Base-by-base conservation (phyloP, 2,329 filamentous ascomycete species). In the Ceratocystis colombiana region DNA sequence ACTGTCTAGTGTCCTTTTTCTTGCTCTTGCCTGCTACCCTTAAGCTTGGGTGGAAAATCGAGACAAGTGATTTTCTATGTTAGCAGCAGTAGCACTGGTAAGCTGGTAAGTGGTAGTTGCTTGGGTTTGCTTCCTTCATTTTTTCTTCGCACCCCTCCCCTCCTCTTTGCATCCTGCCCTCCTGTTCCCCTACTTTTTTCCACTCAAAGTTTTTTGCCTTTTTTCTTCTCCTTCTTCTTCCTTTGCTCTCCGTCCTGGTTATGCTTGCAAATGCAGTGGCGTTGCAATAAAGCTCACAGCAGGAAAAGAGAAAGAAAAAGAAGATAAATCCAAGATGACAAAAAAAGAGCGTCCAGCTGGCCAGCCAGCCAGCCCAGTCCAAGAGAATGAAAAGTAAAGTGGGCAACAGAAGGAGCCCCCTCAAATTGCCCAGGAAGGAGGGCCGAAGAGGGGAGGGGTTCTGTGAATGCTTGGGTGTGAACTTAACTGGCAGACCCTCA, bases 91-190 rank as follows among this genome's bases (percentile, higher is more conserved):
- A 53, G 48, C 22, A 25, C 48, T 53, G 48, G 48, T 15, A 53
- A 37, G 53, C 33, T 57, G n/a, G 55, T 59, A n/a, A 53, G 30
- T 59, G 55, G 28, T 59, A 59, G 15, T 33, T 59, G 55, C 55
- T 59, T 59, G 55, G 55, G 28, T 20, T 59, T 17, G 55, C 2
- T 20, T 59, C 55, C 55, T 59, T 59, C 55, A 59, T 59, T 37
- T 33, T 33, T 33, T 59, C 30, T 20, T 59, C 28, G 28, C 55
- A 59, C 25, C 30, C n/a, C n/a, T 53, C 48, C 48, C 2, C 20
- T 30, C 55, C 55, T 37, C 55, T 8, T 7, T 33, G 7, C 28
- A 28, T 59, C 28, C 55, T 59, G 28, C 7, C 17, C 4, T 28
- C 28, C 28, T 59, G 48, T 5, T 28, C 22, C 12, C 48, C 20